Conservation (phyloP, 23 red algal species). For the Gracilaria domingensis region DNA sequence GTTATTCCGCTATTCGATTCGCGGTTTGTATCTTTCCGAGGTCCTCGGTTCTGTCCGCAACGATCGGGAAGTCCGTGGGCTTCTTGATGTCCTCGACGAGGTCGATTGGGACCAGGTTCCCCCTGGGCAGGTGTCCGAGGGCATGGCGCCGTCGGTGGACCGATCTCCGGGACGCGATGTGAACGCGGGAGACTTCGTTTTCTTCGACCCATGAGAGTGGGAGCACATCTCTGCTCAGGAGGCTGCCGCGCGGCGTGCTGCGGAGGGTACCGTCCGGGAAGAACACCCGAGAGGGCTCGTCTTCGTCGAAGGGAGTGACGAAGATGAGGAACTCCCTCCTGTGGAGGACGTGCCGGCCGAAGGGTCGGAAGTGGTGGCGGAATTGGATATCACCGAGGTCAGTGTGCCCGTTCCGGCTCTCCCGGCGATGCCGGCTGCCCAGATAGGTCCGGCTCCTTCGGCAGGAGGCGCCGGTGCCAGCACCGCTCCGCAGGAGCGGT, state of each 20-base stretch:
- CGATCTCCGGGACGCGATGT: neutral
- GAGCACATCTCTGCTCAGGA: neutral
- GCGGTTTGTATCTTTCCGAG: neutral
- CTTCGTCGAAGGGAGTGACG: neutral
- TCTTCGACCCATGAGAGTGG: neutral
- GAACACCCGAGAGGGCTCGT: neutral
- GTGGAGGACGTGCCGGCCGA: too few relatives aligned
- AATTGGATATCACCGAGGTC: neutral
- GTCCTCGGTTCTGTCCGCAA: neutral
- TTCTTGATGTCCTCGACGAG: neutral
- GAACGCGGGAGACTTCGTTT: neutral
- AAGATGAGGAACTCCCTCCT: too few relatives aligned
- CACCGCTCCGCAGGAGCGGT: neutral
- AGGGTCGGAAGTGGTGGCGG: too few relatives aligned
- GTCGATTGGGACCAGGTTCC: constrained; percentile 7
- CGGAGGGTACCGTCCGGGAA: neutral
- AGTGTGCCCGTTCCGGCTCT: too few relatives aligned
- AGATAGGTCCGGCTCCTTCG: neutral
- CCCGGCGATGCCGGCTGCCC: too few relatives aligned
- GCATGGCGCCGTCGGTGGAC: neutral
- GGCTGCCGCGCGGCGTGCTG: neutral
- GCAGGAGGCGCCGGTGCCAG: neutral
- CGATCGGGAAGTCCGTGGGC: neutral
- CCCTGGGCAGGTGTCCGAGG: neutral
- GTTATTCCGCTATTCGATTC: neutral